Evolutionary conservation across 331 rosid species (phyloP).

Genomic region (Rhamnella rubrinervis): DNA sequence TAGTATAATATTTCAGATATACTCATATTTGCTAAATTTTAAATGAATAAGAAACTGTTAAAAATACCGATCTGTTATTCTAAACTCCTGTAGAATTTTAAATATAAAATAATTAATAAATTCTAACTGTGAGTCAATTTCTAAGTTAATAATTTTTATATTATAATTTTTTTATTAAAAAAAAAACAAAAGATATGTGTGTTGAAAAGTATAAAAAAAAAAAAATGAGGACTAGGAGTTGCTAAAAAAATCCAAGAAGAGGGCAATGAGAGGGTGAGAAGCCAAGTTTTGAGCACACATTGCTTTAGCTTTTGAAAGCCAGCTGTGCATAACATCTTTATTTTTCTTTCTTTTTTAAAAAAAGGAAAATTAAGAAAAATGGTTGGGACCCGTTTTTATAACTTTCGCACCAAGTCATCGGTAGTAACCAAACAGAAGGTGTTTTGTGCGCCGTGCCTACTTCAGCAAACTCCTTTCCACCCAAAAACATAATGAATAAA

Average conservation of each 20-base stretch:
- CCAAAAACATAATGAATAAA: background rate
- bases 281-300: background rate
- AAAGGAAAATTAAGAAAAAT: background rate
- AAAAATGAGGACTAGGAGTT: background rate
- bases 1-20: too few species aligned
- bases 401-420: constrained; percentile 6
- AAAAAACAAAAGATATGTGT: constrained; percentile 9
- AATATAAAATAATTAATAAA: too few species aligned
- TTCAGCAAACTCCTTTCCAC: constrained; percentile 4
- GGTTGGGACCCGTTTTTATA: constrained; percentile 16
- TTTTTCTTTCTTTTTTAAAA: background rate
- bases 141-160: too few species aligned
- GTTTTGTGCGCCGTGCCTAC: constrained; percentile 23
- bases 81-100: too few species aligned
- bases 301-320: constrained; percentile 10
- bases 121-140: too few species aligned
- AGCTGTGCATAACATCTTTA: constrained; percentile 14
- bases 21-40: too few species aligned
- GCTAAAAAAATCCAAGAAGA: background rate
- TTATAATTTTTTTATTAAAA: background rate
- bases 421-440: constrained; percentile 21
- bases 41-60: too few species aligned
- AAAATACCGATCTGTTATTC: too few species aligned
- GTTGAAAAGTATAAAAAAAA: background rate
- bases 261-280: background rate